Evolutionary conservation across 164 flowering plant species (phyloP), one percentile per base, ranked within the genome.

Genomic region (Umbellularia californica): DNA sequence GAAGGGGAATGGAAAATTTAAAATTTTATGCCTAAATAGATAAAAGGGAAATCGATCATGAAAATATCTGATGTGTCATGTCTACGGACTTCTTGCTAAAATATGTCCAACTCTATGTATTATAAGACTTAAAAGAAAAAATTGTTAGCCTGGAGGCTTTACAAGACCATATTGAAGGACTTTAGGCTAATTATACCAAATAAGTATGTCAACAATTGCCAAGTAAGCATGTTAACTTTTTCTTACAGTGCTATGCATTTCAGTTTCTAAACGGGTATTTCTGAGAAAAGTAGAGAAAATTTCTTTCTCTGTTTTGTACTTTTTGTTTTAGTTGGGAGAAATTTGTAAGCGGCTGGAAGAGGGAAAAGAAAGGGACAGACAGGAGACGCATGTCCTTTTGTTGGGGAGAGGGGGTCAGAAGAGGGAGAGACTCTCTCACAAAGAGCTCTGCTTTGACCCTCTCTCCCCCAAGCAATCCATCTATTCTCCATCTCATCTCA

Each of bases 381-480:
- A 69, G 79, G 78, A 65, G 77, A 15, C 3, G 17, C 5, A 27
- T 35, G 69, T 67, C 28, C 15, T 4, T 33, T 33, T 33, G 33
- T 7, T 14, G 20, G 69, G 69, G 69, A 67, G 69, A 30, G 69
- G 10, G 69, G 69, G 69, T 28, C 35, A 33, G 69, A 30, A 30
- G 14, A 9, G 69, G 50, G 33, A 67, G 47, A 41, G 47, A 11
- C 12, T 67, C 41, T 78, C 68, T 63, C 77, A 27, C 35, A 75
- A 66, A 74, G 73, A 77, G 75, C 77, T 81, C 80, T 81, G 81
- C 77, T 83, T 82, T 82, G 83, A 82, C 84, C 77, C 81, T 80
- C 80, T 75, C 78, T 30, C 74, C 73, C 72, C 69, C 73, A 75
- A 19, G 17, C 62, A 28, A 62, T 77, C 67, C 67, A 51, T 24